Evolutionary conservation across 306 rosid genomes (phyloP).

Genomic region (Citrullus amarus): DNA sequence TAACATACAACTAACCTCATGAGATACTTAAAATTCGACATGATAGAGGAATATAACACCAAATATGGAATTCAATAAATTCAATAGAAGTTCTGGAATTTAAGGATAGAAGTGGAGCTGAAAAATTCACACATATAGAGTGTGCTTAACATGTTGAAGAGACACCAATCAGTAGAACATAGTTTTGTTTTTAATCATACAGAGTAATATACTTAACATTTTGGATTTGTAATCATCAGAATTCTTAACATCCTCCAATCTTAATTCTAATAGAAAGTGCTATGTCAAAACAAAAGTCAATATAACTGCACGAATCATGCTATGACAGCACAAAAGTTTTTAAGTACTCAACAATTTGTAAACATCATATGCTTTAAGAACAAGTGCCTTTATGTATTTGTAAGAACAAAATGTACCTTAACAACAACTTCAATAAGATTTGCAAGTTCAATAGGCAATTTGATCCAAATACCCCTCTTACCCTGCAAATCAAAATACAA

Average conservation of each 20-base stretch:
- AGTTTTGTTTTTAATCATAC: too few species aligned
- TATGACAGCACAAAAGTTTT: neutral
- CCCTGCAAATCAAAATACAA: conserved; percentile 27
- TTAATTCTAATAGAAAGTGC: neutral
- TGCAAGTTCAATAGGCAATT: conserved; percentile 37
- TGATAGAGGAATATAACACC: neutral
- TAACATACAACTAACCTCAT: neutral
- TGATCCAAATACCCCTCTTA: conserved; percentile 84
- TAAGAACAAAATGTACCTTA: conserved; percentile 29
- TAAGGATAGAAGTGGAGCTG: neutral
- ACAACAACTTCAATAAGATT: conserved; percentile 52
- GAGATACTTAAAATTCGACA: too few species aligned
- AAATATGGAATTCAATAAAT: neutral
- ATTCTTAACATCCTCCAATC: neutral
- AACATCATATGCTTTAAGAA: neutral
- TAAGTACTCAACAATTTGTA: neutral
- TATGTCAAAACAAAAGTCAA: neutral
- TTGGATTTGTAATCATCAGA: neutral
- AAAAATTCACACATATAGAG: too few species aligned
- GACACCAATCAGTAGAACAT: too few species aligned
- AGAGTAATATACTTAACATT: neutral
- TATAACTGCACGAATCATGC: neutral
- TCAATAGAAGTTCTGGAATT: neutral
- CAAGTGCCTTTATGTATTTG: neutral
- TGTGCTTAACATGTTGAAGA: too few species aligned